A percentile compares a stretch with the other conserved stretches of the same genome.
These are phyloP conservation scores for Verticillium longisporum DNA, from an alignment of 2,329 filamentous ascomycete genomes.

Conservation along the genomic window DNA sequence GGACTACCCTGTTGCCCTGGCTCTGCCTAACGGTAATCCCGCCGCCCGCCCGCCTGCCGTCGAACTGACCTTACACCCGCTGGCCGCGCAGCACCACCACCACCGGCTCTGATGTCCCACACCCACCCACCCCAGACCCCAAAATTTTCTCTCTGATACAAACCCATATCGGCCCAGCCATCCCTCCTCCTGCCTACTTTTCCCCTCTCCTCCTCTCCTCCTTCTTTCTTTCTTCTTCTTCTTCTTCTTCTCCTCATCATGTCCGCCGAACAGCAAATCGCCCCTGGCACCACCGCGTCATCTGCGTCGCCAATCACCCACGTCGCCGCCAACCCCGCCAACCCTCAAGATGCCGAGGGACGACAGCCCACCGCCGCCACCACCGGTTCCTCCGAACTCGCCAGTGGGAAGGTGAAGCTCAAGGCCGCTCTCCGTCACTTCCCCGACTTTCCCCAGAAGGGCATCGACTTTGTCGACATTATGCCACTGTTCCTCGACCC, in stretches of 20 bases:
- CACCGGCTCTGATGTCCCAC: neutral
- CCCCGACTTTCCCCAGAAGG: constrained; percentile 84
- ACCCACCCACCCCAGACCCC: constrained; percentile 14
- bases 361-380: constrained; percentile 55
- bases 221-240: constrained; percentile 2
- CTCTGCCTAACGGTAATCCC: neutral
- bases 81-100: neutral
- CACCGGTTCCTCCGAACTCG: constrained; percentile 57
- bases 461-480: constrained; percentile 97
- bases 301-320: constrained; percentile 17
- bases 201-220: constrained; percentile 15
- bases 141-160: constrained; percentile 12
- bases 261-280: constrained; percentile 15
- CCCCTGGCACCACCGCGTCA: constrained; percentile 9
- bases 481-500: constrained; percentile 88
- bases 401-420: constrained; percentile 65
- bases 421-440: constrained; percentile 72
- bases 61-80: constrained; percentile 1
- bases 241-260: constrained; percentile 21
- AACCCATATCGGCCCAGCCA: constrained; percentile 12
- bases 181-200: constrained; percentile 18
- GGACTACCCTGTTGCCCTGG: neutral
- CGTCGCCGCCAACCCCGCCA: constrained; percentile 20
- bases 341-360: constrained; percentile 52
- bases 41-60: neutral